These are phyloP conservation scores for Castanospermum australe DNA, from an alignment of 306 rosid genomes.

Conservation along the genomic window DNA sequence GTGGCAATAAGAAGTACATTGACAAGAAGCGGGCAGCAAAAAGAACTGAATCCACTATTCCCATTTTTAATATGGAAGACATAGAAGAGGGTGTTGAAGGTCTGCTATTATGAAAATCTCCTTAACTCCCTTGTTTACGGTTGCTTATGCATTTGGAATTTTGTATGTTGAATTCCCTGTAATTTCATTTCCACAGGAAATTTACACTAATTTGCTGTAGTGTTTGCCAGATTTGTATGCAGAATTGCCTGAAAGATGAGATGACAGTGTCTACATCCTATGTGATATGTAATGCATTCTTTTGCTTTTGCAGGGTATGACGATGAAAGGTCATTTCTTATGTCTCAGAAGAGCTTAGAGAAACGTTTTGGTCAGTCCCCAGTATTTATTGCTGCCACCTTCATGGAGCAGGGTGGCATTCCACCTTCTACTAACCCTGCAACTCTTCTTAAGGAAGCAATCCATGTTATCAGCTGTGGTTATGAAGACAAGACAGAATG, in stretches of 20 bases:
- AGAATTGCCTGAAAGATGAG: conserved; percentile 8
- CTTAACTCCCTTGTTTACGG: neutral
- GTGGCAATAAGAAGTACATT: conserved; percentile 63
- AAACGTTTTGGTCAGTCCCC: conserved; percentile 99
- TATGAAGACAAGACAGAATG: conserved; percentile 98
- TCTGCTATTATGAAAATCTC: conserved; percentile 32
- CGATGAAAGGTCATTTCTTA: conserved; percentile 91
- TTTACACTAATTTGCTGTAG: neutral
- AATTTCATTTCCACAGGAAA: neutral
- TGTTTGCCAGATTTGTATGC: neutral
- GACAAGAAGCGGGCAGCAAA: conserved; percentile 84
- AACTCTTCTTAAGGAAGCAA: conserved; percentile 97
- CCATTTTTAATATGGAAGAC: conserved; percentile 94
- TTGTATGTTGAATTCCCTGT: neutral
- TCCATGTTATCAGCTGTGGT: conserved; percentile 98
- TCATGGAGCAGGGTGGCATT: conserved; percentile 98
- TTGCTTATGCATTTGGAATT: conserved; percentile 7
- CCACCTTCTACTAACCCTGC: conserved; percentile 97
- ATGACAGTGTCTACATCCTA: neutral
- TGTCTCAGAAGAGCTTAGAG: conserved; percentile 94
- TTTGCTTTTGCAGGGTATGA: conserved; percentile 72
- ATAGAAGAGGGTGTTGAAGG: conserved; percentile 99
- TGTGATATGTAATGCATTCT: neutral
- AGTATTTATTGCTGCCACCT: conserved; percentile 95
- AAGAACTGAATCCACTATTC: conserved; percentile 91